phyloP scores from a whole-genome alignment of 1,284 basidiomycete genomes.

The Irpex rosettiformis region DNA sequence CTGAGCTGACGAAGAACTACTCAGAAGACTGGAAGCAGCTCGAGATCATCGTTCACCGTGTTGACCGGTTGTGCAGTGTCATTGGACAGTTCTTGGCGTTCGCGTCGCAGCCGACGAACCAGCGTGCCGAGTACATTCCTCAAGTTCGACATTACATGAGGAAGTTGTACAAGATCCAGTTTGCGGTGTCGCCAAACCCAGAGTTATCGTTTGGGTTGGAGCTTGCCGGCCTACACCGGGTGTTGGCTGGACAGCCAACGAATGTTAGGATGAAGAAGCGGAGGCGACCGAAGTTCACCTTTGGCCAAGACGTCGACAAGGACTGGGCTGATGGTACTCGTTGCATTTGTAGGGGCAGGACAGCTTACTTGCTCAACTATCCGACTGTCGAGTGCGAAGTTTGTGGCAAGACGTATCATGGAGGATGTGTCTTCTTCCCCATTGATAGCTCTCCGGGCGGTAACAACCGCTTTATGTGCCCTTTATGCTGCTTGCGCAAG shows the following conservation, averaged over 20 bases:
- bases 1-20: constrained; percentile 71
- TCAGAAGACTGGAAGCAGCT: constrained; percentile 74
- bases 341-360: constrained; percentile 75
- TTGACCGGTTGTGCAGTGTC: constrained; percentile 66
- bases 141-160: constrained; percentile 85
- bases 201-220: constrained; percentile 78
- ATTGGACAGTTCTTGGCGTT: constrained; percentile 78
- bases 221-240: constrained; percentile 73
- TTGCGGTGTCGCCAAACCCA: constrained; percentile 71
- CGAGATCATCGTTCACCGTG: constrained; percentile 70
- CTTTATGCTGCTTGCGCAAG: constrained; percentile 72
- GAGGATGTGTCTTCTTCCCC: constrained; percentile 74
- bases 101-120: constrained; percentile 62
- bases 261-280: constrained; percentile 54
- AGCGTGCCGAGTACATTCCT: constrained; percentile 66
- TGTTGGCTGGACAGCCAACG: constrained; percentile 64
- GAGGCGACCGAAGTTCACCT: constrained; percentile 65
- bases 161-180: constrained; percentile 80
- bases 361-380: constrained; percentile 52
- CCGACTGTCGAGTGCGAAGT: constrained; percentile 62
- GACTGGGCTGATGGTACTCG: constrained; percentile 74
- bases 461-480: constrained; percentile 54
- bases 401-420: constrained; percentile 66
- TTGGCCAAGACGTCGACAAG: constrained; percentile 71
- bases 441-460: constrained; percentile 30